Evolutionary conservation across 257 asterid species (phyloP).

Genomic region (Solanum arcanum): DNA sequence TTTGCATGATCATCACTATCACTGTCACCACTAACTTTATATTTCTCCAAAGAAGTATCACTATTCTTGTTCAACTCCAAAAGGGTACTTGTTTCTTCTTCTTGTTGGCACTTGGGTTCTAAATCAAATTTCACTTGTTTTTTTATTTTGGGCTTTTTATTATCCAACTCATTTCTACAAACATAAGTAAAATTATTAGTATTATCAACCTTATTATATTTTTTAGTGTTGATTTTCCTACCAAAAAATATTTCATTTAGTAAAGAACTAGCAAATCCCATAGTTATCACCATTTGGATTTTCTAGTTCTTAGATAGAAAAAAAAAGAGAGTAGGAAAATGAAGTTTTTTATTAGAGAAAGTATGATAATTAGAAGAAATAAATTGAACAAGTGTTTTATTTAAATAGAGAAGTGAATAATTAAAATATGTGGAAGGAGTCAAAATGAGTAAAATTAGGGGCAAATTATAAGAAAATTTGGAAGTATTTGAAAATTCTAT

Average conservation of each 20-base stretch:
- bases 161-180: background rate
- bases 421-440: background rate
- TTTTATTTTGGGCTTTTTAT: background rate
- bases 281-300: background rate
- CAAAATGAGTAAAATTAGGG: background rate
- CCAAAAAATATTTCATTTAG: background rate
- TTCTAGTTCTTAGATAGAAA: background rate
- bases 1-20: background rate
- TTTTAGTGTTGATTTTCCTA: background rate
- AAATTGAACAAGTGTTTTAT: background rate
- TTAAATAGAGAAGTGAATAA: background rate
- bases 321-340: background rate
- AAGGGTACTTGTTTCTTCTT: background rate
- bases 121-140: background rate
- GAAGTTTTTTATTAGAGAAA: background rate
- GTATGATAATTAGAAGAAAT: background rate
- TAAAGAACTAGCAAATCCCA: background rate
- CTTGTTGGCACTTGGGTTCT: background rate
- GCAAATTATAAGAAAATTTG: background rate
- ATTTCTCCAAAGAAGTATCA: background rate
- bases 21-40: background rate
- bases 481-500: background rate
- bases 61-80: background rate
- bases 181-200: background rate
- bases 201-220: background rate